Evolutionary conservation across 371 early-diverging fungal species (phyloP).

Genomic region (Mucor circinelloides): DNA sequence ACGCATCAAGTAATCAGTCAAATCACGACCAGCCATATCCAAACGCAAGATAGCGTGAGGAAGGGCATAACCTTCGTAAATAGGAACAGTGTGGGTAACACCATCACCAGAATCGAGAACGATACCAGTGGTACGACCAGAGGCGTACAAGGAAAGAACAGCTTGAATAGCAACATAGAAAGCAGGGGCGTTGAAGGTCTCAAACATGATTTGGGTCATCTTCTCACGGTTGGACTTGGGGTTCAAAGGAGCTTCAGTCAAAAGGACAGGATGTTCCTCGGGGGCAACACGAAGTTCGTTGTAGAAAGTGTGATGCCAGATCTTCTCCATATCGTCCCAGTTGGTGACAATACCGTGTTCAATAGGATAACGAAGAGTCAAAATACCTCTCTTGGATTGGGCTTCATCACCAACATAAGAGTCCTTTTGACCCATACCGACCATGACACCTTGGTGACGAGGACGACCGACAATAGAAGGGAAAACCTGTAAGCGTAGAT

Average conservation of each 20-base stretch:
- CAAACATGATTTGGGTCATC: conserved; percentile 99
- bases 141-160: conserved; percentile 96
- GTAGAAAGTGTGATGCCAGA: conserved; percentile 99
- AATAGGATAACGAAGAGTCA: conserved; percentile 99
- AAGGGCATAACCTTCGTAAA: conserved; percentile 99
- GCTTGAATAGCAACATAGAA: conserved; percentile 99
- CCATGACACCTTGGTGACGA: conserved; percentile 99
- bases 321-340: conserved; percentile 99
- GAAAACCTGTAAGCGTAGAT: conserved; percentile 74
- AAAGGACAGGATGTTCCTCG: conserved; percentile 98
- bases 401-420: conserved; percentile 99
- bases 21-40: conserved; percentile 95
- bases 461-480: conserved; percentile 99
- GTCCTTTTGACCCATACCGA: conserved; percentile 99
- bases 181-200: conserved; percentile 99
- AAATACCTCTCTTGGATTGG: conserved; percentile 99
- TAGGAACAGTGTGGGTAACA: conserved; percentile 99
- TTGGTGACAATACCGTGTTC: conserved; percentile 99
- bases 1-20: conserved; percentile 97
- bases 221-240: conserved; percentile 99
- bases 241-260: conserved; percentile 99
- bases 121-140: conserved; percentile 99
- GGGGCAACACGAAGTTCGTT: conserved; percentile 80
- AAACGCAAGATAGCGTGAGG: conserved; percentile 99
- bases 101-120: conserved; percentile 99